Evolutionary conservation across 805 yeast genomes (phyloP), one percentile per base, ranked within the genome.

Genomic region (Metschnikowia aberdeeniae): DNA sequence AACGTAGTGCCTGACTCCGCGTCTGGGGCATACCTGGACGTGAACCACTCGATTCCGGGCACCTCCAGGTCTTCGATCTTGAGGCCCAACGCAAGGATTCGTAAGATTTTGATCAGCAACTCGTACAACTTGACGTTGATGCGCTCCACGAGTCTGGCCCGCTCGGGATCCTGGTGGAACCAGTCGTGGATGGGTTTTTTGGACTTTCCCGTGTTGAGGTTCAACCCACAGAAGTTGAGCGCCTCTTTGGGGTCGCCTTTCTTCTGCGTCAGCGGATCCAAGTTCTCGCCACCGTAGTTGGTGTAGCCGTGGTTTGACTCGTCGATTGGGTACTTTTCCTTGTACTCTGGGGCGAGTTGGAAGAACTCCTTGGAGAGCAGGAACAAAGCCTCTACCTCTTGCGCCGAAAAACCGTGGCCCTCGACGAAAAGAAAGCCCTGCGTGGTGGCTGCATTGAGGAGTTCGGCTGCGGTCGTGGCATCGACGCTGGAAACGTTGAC

Each of bases 351-450:
- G 10, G 87, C 81, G 24, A 77, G 61, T 2, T 69, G 63, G 54
- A 83, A 82, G 60, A 75, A 82, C 19, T 66, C 58, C 47, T 70
- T 64, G 9, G 84, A 76, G 28, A 79, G 45, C n/a, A 57, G 61
- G 50, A 82, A 82, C 36, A 77, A 58, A 2, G 59, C 60, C 34
- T 75, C 73, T 10, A 82, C 82, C 46, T 82, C 86, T 6, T 65
- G 59, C 47, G 72, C 75, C 1, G 77, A 62, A 56, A 83, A 80
- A n/a, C 73, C 81, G 52, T 82, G 84, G 6, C 89, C 89, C 52
- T 82, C 85, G 5, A 83, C 68, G 45, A 81, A 81, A 12, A 83
- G 63, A 55, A 83, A 83, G 1, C 89, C 89, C 50, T 81, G 83
- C 2, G 76, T 62, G n/a, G 74, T 64, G 9, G 84, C 84, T 1